Conservation (phyloP, 768 basidiomycete species). For the Lentinula boryana region DNA sequence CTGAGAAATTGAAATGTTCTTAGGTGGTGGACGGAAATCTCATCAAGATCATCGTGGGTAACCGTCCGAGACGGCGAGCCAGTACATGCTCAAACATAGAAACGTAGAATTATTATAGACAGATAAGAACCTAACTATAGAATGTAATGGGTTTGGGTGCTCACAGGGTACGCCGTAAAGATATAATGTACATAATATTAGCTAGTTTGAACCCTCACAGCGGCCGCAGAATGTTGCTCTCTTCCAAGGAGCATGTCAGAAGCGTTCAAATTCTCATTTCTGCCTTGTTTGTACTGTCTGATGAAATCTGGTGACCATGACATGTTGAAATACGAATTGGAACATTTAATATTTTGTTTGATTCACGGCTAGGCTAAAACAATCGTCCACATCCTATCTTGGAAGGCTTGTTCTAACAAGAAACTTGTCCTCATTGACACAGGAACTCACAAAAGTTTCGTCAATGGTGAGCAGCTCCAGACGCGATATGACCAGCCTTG, state of each 20-base stretch:
- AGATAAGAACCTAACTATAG: background rate
- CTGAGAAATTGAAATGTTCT: background rate
- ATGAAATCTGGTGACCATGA: background rate
- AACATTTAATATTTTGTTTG: background rate
- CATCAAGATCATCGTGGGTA: conserved; percentile 34
- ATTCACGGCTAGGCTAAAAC: background rate
- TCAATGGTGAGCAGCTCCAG: conserved; percentile 24
- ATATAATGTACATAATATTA: background rate
- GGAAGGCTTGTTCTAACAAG: background rate
- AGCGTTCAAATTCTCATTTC: no score
- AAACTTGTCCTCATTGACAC: background rate
- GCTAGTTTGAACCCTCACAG: background rate
- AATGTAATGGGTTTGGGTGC: background rate
- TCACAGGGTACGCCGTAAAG: background rate
- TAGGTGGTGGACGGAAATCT: conserved; percentile 45
- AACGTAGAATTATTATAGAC: background rate
- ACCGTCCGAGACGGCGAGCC: background rate
- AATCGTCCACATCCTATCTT: background rate
- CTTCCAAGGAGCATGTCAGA: no score
- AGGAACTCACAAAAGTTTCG: background rate
- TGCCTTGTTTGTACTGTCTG: no score
- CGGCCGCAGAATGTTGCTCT: no score
- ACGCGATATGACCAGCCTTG: conserved; percentile 73
- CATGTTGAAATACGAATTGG: background rate
- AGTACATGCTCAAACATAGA: background rate